Conservation (phyloP, 768 basidiomycete genomes). For the Naganishia randhawae region DNA sequence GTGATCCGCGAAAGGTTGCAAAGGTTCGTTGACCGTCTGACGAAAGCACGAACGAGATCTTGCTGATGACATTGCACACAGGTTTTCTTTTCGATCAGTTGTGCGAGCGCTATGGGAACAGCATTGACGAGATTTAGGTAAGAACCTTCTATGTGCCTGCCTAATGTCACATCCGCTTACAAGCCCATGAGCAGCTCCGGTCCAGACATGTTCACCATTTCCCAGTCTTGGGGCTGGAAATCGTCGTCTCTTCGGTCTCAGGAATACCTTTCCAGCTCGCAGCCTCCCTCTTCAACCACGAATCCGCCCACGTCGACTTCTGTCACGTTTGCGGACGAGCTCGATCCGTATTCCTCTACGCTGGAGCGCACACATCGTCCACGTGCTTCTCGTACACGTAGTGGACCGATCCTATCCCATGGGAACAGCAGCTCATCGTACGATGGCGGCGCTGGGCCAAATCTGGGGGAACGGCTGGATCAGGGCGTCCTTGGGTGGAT, state of each 20-base stretch:
- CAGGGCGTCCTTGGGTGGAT: constrained; percentile 29
- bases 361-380: background rate
- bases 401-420: background rate
- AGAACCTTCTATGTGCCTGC: background rate
- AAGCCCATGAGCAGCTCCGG: constrained; percentile 54
- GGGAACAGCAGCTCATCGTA: background rate
- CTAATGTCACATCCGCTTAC: constrained; percentile 44
- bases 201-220: constrained; percentile 77
- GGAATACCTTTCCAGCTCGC: constrained; percentile 51
- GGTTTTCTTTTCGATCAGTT: constrained; percentile 79
- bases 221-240: constrained; percentile 95
- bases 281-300: background rate
- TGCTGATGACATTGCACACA: constrained; percentile 51
- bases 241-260: constrained; percentile 58
- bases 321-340: constrained; percentile 4
- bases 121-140: constrained; percentile 60
- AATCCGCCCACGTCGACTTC: background rate
- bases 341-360: background rate
- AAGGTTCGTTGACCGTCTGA: constrained; percentile 37
- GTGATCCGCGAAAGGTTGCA: constrained; percentile 39
- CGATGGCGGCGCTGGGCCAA: background rate
- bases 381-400: background rate
- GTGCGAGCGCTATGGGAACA: constrained; percentile 74
- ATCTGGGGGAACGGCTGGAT: constrained; percentile 19
- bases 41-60: constrained; percentile 18